Conservation (phyloP, 371 early-diverging fungal genomes). For the Mucor ambiguus region DNA sequence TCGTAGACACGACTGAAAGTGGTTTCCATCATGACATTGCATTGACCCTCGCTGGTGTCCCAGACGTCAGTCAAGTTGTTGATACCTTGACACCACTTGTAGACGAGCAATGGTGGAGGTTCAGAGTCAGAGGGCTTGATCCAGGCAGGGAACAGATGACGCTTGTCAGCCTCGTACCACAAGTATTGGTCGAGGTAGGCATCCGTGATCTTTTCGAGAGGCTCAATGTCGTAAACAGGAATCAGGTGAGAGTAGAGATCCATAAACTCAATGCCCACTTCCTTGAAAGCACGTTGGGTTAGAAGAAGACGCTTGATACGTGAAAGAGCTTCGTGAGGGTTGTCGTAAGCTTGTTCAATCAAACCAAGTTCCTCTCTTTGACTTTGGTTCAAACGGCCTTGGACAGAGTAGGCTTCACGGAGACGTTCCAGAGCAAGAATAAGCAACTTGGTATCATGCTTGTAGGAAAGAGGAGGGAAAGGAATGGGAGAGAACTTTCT, state of each 20-base stretch:
- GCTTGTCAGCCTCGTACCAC: conserved; percentile 95
- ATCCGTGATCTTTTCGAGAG: conserved; percentile 98
- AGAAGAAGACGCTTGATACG: conserved; percentile 96
- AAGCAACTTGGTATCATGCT: conserved; percentile 97
- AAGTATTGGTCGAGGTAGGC: conserved; percentile 99
- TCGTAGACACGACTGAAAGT: conserved; percentile 90
- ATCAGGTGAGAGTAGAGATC: conserved; percentile 95
- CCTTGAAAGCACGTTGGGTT: conserved; percentile 99
- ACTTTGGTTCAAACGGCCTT: conserved; percentile 93
- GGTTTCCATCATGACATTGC: conserved; percentile 96
- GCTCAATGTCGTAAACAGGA: conserved; percentile 97
- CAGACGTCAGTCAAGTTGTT: conserved; percentile 96
- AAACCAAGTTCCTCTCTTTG: conserved; percentile 98
- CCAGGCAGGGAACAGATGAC: conserved; percentile 94
- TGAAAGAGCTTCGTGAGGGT: conserved; percentile 93
- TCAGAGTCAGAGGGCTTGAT: conserved; percentile 98
- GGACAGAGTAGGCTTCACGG: conserved; percentile 95
- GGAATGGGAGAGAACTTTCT: conserved; percentile 98
- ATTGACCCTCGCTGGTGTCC: conserved; percentile 90
- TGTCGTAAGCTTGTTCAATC: conserved; percentile 98
- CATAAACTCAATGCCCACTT: conserved; percentile 99
- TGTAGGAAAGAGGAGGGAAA: conserved; percentile 98
- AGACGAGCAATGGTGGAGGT: conserved; percentile 94
- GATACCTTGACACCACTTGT: conserved; percentile 98
- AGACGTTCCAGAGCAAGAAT: conserved; percentile 95